Base-by-base conservation (phyloP, 805 yeast genomes). In the Nakazawaea sp. region DNA sequence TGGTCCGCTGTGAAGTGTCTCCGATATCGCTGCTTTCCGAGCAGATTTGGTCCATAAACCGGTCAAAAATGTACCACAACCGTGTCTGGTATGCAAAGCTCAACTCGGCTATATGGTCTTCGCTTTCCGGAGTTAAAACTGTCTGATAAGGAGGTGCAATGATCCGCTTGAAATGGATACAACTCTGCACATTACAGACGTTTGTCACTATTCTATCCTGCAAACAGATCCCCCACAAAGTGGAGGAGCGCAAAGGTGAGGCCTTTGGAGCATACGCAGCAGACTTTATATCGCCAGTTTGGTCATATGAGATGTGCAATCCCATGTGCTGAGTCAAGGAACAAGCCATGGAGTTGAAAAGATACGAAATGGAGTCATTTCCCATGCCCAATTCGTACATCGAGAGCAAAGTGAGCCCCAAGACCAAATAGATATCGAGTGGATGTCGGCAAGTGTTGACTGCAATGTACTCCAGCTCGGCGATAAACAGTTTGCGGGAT, bases 261-360 rank as follows among this genome's bases (percentile, higher is more conserved):
- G 43, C 36, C 24, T 40, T 45, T 10, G 54, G 56, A 10, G 56
- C 55, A 41, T 43, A 50, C 12, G 32, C 35, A 9, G 43, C 45
- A 2, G 52, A 45, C 15, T 43, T 29, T 1, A 47, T 41, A 21
- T 48, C 41, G 10, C 45, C 45, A 15, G 48, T 49, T 27, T 51
- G 21, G n/a, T 39, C 42, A 18, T 39, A 43, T 20, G 35, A 23
- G 19, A 58, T 56, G 33, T 58, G 62, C 18, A 49, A 41, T 2
- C 62, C 62, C 53, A 58, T 49, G 34, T 58, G 62, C 37, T 58
- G 63, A 1, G 59, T 46, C 18, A 56, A 36, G 4, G 61, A 46
- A 26, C 62, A 57, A 1, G 58, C 52, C 46, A 59, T 51, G 1
- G 61, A 50, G 7, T 51, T 43, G 21, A 49, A 51, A 5, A 57